A percentile compares a stretch with the other conserved stretches of the same genome.
Evolutionary conservation across 345 rosid genomes (phyloP).

Genomic region (Euphorbia pulcherrima): DNA sequence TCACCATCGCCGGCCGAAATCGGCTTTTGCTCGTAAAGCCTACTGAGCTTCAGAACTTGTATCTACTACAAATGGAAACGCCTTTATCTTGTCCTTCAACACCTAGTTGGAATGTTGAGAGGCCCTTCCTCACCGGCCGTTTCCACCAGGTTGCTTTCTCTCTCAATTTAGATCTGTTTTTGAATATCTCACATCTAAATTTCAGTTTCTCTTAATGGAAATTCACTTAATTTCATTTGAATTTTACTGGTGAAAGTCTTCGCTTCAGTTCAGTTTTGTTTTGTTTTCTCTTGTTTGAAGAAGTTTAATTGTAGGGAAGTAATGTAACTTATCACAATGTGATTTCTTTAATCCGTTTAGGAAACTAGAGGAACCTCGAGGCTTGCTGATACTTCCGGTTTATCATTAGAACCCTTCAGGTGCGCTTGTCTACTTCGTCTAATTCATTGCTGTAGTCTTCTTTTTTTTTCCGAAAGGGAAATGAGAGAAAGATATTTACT

Average conservation of each 20-base stretch:
- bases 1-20: not conserved
- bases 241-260: not conserved
- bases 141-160: slow-evolving; percentile 53
- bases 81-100: slow-evolving; percentile 54
- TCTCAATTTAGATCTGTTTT: not conserved
- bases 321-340: not conserved
- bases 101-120: slow-evolving; percentile 88
- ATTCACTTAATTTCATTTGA: not conserved
- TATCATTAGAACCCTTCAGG: slow-evolving; percentile 46
- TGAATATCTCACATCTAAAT: too few relatives aligned
- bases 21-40: not conserved
- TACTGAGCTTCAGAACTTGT: not conserved
- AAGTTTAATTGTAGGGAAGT: not conserved
- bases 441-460: not conserved
- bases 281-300: not conserved
- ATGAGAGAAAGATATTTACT: not conserved
- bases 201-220: not conserved
- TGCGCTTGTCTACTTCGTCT: slow-evolving; percentile 3
- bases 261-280: not conserved
- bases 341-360: slow-evolving; percentile 26
- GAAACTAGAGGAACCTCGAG: slow-evolving; percentile 58
- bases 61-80: slow-evolving; percentile 32
- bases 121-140: slow-evolving; percentile 91
- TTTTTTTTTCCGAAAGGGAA: not conserved
- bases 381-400: slow-evolving; percentile 45